Percentiles rank a stretch among this genome's conserved stretches.
Evolutionary conservation across 345 rosid genomes (phyloP).

Genomic region (Gossypium anomalum): DNA sequence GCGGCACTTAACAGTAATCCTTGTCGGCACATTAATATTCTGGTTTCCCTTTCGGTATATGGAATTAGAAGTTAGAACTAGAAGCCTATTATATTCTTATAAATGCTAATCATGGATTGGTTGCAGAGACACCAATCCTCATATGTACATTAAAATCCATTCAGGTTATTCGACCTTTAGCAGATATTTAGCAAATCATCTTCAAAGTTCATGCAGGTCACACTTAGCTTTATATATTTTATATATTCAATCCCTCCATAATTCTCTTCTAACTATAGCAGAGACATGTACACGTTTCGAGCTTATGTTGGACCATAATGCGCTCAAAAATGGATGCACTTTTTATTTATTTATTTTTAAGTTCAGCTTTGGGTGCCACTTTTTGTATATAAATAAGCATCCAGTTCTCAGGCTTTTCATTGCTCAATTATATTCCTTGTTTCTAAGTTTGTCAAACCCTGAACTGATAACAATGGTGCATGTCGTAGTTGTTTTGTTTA

Average conservation of each 20-base stretch:
- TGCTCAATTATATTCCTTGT: slow-evolving; percentile 1
- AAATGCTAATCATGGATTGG: neutral
- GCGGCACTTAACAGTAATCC: neutral
- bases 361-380: neutral
- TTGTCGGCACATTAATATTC: neutral
- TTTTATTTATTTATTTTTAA: neutral
- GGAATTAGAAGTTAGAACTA: neutral
- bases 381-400: slow-evolving; percentile 25
- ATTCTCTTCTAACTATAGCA: neutral
- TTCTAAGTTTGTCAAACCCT: neutral
- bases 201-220: slow-evolving; percentile 14
- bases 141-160: neutral
- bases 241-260: neutral
- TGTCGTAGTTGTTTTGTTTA: slow-evolving; percentile 17
- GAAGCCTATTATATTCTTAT: neutral
- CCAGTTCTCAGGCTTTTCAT: slow-evolving; percentile 6
- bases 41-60: neutral
- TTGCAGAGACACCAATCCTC: neutral
- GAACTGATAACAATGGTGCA: slow-evolving; percentile 23
- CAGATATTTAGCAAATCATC: neutral
- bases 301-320: neutral
- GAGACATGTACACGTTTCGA: neutral
- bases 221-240: neutral
- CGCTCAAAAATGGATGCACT: neutral
- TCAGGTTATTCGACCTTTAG: neutral